Evolutionary conservation across 495 filamentous ascomycete species (phyloP).

Genomic region (Zalerion maritima): DNA sequence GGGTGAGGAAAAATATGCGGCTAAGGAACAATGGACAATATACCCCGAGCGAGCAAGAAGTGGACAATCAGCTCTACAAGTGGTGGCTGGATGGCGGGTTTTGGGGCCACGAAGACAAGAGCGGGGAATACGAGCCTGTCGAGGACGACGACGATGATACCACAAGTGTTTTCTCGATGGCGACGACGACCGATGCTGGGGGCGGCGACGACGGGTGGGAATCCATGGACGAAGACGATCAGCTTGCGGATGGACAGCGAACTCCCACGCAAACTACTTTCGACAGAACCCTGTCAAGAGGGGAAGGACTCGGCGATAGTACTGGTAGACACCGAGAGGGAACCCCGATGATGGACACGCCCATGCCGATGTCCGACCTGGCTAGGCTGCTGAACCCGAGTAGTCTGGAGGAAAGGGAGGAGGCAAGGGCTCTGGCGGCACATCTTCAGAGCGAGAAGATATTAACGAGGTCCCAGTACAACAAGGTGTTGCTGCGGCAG

Average conservation of each 20-base stretch:
- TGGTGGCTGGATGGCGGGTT: slow-evolving; percentile 72
- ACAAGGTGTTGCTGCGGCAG: slow-evolving; percentile 43
- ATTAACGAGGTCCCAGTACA: slow-evolving; percentile 68
- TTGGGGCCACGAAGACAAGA: slow-evolving; percentile 68
- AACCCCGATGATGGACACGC: slow-evolving; percentile 45
- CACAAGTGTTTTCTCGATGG: slow-evolving; percentile 62
- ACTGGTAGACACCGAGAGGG: no score
- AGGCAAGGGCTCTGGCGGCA: slow-evolving; percentile 69
- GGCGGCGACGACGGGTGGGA: slow-evolving; percentile 43
- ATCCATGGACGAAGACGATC: slow-evolving; percentile 25
- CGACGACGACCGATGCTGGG: slow-evolving; percentile 22
- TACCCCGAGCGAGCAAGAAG: slow-evolving; percentile 37
- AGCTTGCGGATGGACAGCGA: slow-evolving; percentile 47
- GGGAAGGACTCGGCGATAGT: no score
- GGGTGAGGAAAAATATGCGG: slow-evolving; percentile 46
- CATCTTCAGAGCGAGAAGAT: slow-evolving; percentile 57
- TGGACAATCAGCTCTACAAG: slow-evolving; percentile 58
- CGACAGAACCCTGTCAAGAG: no score
- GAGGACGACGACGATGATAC: slow-evolving; percentile 51
- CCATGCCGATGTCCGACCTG: slow-evolving; percentile 52
- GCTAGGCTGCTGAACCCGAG: slow-evolving; percentile 75
- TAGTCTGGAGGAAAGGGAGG: slow-evolving; percentile 57
- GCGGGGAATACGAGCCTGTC: slow-evolving; percentile 47
- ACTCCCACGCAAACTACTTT: slow-evolving; percentile 52
- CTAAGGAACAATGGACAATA: slow-evolving; percentile 16